phyloP scores from a whole-genome alignment of 2,329 filamentous ascomycete species.

The Apiospora saccharicola region DNA sequence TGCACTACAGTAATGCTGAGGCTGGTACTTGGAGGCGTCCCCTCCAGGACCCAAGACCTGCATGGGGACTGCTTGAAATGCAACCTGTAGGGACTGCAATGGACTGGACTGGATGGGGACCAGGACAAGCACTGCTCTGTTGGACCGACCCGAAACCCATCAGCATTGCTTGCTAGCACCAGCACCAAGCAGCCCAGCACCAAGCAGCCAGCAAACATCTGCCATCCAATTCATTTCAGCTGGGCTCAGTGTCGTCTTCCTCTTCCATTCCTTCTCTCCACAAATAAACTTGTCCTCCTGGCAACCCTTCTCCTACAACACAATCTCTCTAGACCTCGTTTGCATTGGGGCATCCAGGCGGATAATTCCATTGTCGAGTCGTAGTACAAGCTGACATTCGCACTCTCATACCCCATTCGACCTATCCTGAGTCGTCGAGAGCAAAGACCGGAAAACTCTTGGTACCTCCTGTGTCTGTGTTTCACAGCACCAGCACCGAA shows the following conservation, averaged over 20 bases:
- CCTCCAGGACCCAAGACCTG: background rate
- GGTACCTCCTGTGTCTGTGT: background rate
- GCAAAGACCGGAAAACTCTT: background rate
- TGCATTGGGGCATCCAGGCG: background rate
- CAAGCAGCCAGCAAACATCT: background rate
- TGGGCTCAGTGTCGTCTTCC: slow-evolving; percentile 3
- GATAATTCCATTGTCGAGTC: background rate
- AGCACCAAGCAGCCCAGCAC: no score
- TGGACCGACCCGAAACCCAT: background rate
- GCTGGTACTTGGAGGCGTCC: background rate
- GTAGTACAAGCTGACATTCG: slow-evolving; percentile 3
- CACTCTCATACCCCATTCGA: background rate
- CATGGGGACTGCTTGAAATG: background rate
- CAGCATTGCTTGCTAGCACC: background rate
- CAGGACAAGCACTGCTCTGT: background rate
- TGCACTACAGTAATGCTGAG: background rate
- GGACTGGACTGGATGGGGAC: background rate
- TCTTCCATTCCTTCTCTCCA: slow-evolving; percentile 5
- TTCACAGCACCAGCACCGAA: slow-evolving; percentile 7
- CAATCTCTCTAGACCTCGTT: background rate
- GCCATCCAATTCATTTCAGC: slow-evolving; percentile 6
- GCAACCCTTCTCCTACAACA: background rate
- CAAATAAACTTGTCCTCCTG: slow-evolving; percentile 15
- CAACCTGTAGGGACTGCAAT: background rate
- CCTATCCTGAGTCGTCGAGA: background rate